Evolutionary conservation across 192 early-diverging fungal species (phyloP).

Genomic region (Coemansia sp.): DNA sequence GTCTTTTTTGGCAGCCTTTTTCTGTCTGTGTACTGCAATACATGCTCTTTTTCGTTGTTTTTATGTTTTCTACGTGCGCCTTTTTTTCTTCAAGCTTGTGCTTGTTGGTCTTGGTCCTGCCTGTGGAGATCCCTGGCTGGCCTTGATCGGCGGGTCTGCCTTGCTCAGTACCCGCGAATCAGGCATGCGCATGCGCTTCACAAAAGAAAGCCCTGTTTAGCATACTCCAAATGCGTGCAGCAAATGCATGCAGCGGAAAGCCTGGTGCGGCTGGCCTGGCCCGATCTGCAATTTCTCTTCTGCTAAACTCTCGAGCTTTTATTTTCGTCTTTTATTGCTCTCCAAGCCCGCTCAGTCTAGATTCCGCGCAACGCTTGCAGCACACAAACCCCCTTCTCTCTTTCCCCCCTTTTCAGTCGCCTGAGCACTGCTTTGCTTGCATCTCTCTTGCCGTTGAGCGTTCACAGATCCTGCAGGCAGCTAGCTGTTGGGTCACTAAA

Average conservation of each 20-base stretch:
- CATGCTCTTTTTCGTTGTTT: background rate
- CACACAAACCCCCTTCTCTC: background rate
- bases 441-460: background rate
- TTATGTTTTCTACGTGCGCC: no score
- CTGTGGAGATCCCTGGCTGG: background rate
- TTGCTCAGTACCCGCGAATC: background rate
- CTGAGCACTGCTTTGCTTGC: background rate
- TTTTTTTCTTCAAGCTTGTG: no score
- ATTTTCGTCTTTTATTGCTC: background rate
- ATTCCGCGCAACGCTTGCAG: background rate
- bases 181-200: background rate
- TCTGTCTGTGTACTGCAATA: background rate
- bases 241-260: background rate
- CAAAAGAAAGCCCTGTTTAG: background rate
- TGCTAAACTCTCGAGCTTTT: background rate
- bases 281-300: background rate
- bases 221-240: background rate
- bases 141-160: background rate
- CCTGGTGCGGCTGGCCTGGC: background rate
- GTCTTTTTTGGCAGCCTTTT: background rate
- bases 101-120: background rate
- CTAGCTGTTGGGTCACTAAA: background rate
- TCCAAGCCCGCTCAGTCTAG: background rate
- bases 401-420: background rate
- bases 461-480: background rate